phyloP scores from a whole-genome alignment of 2,329 filamentous ascomycete species.

The Beauveria bassiana region DNA sequence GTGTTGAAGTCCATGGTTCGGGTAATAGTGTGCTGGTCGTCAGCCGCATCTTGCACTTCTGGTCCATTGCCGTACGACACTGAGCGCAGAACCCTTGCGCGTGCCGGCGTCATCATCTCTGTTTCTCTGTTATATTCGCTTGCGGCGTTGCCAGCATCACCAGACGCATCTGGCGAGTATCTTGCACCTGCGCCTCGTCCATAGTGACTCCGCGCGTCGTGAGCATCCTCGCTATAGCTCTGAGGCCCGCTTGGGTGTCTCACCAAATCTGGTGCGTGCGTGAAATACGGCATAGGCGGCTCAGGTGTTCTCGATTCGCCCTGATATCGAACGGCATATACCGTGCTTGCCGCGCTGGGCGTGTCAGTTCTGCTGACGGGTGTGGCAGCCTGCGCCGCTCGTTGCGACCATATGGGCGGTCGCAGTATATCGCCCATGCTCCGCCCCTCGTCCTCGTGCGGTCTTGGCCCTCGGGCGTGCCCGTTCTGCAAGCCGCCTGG shows the following conservation, averaged over 20 bases:
- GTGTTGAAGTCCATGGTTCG: constrained; percentile 1
- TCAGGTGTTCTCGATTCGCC: constrained; percentile 43
- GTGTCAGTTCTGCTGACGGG: constrained; percentile 56
- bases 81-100: neutral
- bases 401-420: constrained; percentile 46
- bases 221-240: constrained; percentile 1
- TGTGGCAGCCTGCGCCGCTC: constrained; percentile 47
- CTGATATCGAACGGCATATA: constrained; percentile 56
- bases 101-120: neutral
- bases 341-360: constrained; percentile 55
- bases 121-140: neutral
- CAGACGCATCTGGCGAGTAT: neutral
- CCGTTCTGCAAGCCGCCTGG: constrained; percentile 15
- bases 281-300: constrained; percentile 21
- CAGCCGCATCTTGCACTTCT: neutral
- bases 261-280: neutral
- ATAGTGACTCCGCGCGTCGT: neutral
- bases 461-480: constrained; percentile 14
- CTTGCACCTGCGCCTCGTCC: neutral
- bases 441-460: constrained; percentile 19
- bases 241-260: constrained; percentile 7
- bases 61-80: constrained; percentile 8
- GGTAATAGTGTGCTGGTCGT: neutral
- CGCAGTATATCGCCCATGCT: constrained; percentile 32
- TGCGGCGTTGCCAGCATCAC: neutral